Base-by-base conservation (phyloP, 2,329 filamentous ascomycete genomes). In the Helotiales sp. region DNA sequence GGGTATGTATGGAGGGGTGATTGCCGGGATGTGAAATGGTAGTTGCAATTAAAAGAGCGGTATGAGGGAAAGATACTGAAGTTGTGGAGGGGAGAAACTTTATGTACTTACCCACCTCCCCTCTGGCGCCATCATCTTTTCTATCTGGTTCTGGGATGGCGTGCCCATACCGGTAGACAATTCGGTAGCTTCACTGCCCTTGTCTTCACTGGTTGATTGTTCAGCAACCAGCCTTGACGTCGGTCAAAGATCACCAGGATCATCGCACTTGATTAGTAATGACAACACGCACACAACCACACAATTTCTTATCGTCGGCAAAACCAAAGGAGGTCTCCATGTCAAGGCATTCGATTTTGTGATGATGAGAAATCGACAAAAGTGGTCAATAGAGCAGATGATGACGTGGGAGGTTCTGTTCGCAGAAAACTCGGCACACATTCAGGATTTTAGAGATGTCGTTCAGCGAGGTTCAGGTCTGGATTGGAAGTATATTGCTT, bases 251-350 rank as follows among this genome's bases (percentile, higher is more conserved):
- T 17, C 4, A n/a, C n/a, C n/a, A n/a, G n/a, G n/a, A n/a, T n/a
- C n/a, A 1, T 58, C 61, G 52, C 50, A 64, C 1, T 26, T 58
- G 50, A 24, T 63, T 49, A 63, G 26, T 63, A 55, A 55, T 55
- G 45, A n/a, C n/a, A 63, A 22, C 6, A 55, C 30, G 28, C 8
- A 47, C 13, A 47, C 7, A 20, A 6, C n/a, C 3, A 28, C 37
- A 26, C 4, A 26, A 6, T 43, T 20, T n/a, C 20, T 17, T 3
- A n/a, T 4, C 3, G 15, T 43, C 40, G 15, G 40, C 15, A 6
- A 20, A 43, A 43, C n/a, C n/a, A n/a, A n/a, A n/a, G n/a, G n/a
- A n/a, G n/a, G n/a, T n/a, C n/a, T 2, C 17, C 15, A 43, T 15
- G 20, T 43, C 17, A 43, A 5, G 17, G 17, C 17, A 43, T 6